Percentiles rank a stretch among this genome's conserved stretches.
Conservation (phyloP, 805 yeast genomes). For the Groenewaldozyma tartarivorans region DNA sequence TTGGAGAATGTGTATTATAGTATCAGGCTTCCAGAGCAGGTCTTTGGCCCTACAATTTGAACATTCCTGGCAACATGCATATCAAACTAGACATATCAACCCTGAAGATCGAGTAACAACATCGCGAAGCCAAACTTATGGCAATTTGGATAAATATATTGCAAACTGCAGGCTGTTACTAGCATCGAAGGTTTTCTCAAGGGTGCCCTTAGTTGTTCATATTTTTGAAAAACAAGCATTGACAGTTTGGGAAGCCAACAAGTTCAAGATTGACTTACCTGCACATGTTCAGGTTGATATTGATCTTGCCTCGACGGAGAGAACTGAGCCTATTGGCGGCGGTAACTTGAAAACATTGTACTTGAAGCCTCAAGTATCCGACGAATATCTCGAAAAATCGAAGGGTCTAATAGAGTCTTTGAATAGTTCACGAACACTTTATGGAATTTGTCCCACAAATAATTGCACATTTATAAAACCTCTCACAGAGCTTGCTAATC, state of each 20-base stretch:
- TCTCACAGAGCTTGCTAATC: constrained; percentile 7
- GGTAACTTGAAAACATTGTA: constrained; percentile 6
- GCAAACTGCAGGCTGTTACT: constrained; percentile 23
- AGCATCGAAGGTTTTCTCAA: constrained; percentile 15
- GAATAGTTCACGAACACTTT: too few species aligned
- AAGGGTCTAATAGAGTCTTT: too few species aligned
- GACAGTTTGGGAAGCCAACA: constrained; percentile 21
- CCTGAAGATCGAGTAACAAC: constrained; percentile 31
- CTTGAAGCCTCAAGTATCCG: too few species aligned
- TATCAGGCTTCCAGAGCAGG: constrained; percentile 64
- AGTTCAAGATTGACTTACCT: constrained; percentile 14
- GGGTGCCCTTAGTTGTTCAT: constrained; percentile 21
- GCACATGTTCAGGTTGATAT: constrained; percentile 4
- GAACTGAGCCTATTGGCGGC: constrained; percentile 13
- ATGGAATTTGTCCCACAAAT: too few species aligned
- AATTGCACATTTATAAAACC: constrained; percentile 4
- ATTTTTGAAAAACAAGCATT: constrained; percentile 20
- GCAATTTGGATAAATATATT: constrained; percentile 19
- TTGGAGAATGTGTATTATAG: constrained; percentile 58
- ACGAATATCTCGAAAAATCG: too few species aligned
- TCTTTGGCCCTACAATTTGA: constrained; percentile 71
- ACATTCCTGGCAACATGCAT: constrained; percentile 74
- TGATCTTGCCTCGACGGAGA: constrained; percentile 6
- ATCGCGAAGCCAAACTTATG: constrained; percentile 4
- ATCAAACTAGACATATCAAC: constrained; percentile 52